Evolutionary conservation across 768 basidiomycete genomes (phyloP).

Genomic region (Mycena capillaripes): DNA sequence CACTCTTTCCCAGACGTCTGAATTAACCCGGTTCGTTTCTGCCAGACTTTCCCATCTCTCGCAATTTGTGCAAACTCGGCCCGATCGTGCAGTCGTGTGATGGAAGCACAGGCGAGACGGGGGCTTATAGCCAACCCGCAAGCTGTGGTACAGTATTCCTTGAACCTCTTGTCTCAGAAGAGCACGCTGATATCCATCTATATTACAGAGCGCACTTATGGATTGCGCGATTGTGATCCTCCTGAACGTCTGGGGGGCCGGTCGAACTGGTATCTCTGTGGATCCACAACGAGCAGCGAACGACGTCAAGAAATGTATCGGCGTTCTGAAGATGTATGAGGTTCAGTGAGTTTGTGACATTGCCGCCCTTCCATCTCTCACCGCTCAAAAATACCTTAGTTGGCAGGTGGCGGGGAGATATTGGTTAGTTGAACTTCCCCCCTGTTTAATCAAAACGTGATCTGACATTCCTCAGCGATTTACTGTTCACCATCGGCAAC

Average conservation of each 20-base stretch:
- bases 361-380: neutral
- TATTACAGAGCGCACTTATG: slow-evolving; percentile 49
- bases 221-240: slow-evolving; percentile 61
- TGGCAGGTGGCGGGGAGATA: slow-evolving; percentile 28
- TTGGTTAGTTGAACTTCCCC: slow-evolving; percentile 13
- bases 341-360: slow-evolving; percentile 26
- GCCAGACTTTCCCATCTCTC: slow-evolving; percentile 66
- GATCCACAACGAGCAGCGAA: slow-evolving; percentile 62
- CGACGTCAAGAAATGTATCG: slow-evolving; percentile 68
- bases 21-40: neutral
- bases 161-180: neutral
- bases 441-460: neutral
- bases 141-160: slow-evolving; percentile 5
- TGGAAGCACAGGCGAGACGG: slow-evolving; percentile 56
- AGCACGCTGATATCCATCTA: neutral
- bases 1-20: neutral
- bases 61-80: slow-evolving; percentile 79
- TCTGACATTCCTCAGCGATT: slow-evolving; percentile 19
- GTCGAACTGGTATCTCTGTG: slow-evolving; percentile 54
- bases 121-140: slow-evolving; percentile 19
- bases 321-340: slow-evolving; percentile 47
- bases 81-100: slow-evolving; percentile 69
- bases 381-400: neutral
- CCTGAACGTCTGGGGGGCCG: slow-evolving; percentile 65
- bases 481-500: slow-evolving; percentile 26